These are phyloP conservation scores for Agapanthus africanus DNA, from an alignment of 106 monocot genomes.

Conservation along the genomic window DNA sequence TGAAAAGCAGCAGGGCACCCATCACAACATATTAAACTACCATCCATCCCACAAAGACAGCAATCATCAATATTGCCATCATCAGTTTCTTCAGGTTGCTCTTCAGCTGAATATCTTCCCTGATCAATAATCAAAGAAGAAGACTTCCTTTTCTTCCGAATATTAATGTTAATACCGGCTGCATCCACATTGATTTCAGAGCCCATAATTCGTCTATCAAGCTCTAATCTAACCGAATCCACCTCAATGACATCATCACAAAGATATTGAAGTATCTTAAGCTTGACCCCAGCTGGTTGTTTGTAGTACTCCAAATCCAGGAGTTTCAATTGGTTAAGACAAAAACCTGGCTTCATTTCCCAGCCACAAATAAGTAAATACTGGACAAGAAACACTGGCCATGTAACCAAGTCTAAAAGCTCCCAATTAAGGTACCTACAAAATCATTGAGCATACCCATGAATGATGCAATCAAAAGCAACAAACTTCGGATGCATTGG, in stretches of 20 bases:
- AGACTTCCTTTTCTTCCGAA: constrained; percentile 19
- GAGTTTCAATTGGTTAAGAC: constrained; percentile 46
- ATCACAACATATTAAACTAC: constrained; percentile 94
- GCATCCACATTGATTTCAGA: constrained; percentile 33
- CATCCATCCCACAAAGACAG: constrained; percentile 89
- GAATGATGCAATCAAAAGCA: constrained; percentile 1
- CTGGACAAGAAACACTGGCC: constrained; percentile 82
- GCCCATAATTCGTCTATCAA: constrained; percentile 37
- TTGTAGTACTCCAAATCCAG: constrained; percentile 65
- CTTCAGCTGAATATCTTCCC: constrained; percentile 23
- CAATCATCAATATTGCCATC: constrained; percentile 91
- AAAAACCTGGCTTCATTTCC: constrained; percentile 31
- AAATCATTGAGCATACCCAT: not conserved
- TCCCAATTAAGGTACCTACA: constrained; percentile 88
- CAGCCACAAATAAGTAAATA: constrained; percentile 52
- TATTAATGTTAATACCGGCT: constrained; percentile 9
- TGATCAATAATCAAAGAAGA: constrained; percentile 12
- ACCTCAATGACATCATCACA: constrained; percentile 87
- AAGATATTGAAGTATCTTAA: constrained; percentile 71
- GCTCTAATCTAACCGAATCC: constrained; percentile 56
- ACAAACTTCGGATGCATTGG: too few relatives aligned
- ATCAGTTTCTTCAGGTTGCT: constrained; percentile 22
- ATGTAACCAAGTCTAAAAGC: constrained; percentile 64
- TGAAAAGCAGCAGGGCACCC: constrained; percentile 99
- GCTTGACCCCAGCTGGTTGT: constrained; percentile 64